Evolutionary conservation across 768 basidiomycete species (phyloP), one percentile per base, ranked within the genome.

Genomic region (Multifurca ochricompacta): DNA sequence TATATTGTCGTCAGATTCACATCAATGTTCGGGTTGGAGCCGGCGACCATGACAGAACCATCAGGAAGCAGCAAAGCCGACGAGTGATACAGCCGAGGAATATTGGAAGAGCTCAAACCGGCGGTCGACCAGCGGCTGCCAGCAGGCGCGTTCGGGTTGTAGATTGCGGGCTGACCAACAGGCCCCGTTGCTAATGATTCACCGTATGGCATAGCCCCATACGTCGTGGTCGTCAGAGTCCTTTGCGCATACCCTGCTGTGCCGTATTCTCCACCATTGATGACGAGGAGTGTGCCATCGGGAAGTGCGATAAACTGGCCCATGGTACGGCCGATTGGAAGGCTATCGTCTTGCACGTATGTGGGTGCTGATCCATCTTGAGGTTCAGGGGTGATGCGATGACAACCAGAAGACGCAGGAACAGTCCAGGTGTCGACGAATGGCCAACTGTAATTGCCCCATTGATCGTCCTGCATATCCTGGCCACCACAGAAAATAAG

Each of bases 21-120:
- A 62, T 97, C 93, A 31, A 87, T 74, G 64, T 94, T 94, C 1
- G 94, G 93, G 71, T 97, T 97, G 30, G 90, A 91, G 6, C 95
- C 95, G 28, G 90, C 91, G 60, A 95, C 78, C 45, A 96, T 68
- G 34, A 98, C 83, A 2, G 87, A 88, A 1, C 80, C 89, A 56
- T 88, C 92, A 8, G 91, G 85, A 14, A 97, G 80, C 23, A 97
- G 78, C n/a, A 94, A 77, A 8, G 91, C 93, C 0, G 81, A 79
- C 0, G 92, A 95, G 71, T 98, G 95, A 70, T 98, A 98, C 64
- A 98, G 69, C 50, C 93, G 77, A 41, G 92, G 75, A 55, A 93
- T 84, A 13, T 60, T 74, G 0, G 86, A 82, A 0, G 79, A 73
- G 5, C 66, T 64, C 7, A 93, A 68, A 18, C 85, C 84, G 0